Evolutionary conservation across 176 grass and related monocot genomes (phyloP).

Genomic region (Rhynchospora breviuscula): DNA sequence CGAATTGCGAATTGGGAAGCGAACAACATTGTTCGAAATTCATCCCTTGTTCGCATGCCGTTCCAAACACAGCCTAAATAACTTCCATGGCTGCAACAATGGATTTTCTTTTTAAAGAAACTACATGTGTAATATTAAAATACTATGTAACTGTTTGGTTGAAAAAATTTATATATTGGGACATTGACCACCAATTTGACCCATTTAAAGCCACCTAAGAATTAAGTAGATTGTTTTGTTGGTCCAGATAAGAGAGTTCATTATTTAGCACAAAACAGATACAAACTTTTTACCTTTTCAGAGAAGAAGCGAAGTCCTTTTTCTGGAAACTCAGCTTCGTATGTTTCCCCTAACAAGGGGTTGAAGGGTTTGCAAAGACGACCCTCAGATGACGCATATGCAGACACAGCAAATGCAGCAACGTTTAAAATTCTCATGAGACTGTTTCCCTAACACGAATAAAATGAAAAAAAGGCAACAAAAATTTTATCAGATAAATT

Average conservation of each 20-base stretch:
- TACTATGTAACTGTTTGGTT: no score
- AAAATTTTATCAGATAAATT: background rate
- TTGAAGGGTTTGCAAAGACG: constrained; percentile 92
- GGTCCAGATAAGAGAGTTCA: background rate
- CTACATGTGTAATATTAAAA: no score
- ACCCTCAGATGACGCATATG: constrained; percentile 70
- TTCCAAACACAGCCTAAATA: no score
- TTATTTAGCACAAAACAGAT: background rate
- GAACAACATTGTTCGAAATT: no score
- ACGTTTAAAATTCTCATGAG: constrained; percentile 79
- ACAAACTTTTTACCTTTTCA: constrained; percentile 54
- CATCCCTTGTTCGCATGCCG: no score
- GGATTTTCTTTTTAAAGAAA: no score
- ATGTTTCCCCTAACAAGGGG: constrained; percentile 88
- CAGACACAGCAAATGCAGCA: constrained; percentile 89
- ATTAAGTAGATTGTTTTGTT: background rate
- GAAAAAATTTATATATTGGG: no score
- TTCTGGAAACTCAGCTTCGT: constrained; percentile 84
- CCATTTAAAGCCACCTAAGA: no score
- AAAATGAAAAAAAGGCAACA: background rate
- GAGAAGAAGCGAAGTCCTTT: constrained; percentile 83
- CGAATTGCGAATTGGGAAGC: no score
- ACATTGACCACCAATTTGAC: no score
- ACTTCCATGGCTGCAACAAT: no score
- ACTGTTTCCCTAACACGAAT: constrained; percentile 52